A percentile compares a stretch with the other conserved stretches of the same genome.
These are phyloP conservation scores for Lentinula sp. DNA, from an alignment of 768 basidiomycete genomes.

Conservation along the genomic window DNA sequence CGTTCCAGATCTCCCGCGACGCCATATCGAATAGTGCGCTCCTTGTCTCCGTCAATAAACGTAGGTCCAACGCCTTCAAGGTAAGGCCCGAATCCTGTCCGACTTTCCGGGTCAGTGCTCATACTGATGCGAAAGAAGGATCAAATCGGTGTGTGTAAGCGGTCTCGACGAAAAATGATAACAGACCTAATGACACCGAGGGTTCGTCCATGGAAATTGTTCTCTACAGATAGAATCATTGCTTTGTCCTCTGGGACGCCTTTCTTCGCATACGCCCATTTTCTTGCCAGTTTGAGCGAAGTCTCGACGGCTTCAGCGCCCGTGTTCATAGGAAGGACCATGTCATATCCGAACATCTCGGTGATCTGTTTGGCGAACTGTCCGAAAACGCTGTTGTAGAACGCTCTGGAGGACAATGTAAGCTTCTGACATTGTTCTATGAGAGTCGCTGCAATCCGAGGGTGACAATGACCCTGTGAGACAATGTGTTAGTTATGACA, in stretches of 20 bases:
- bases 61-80: constrained; percentile 79
- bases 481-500: neutral
- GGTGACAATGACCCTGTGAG: constrained; percentile 83
- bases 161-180: neutral
- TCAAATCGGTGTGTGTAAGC: constrained; percentile 7
- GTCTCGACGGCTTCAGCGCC: constrained; percentile 99
- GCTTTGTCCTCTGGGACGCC: constrained; percentile 77
- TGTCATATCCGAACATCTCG: constrained; percentile 83
- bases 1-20: constrained; percentile 74
- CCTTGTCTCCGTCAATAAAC: constrained; percentile 48
- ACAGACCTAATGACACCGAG: constrained; percentile 76
- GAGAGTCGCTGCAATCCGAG: constrained; percentile 76
- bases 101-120: constrained; percentile 92
- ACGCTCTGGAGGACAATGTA: constrained; percentile 92
- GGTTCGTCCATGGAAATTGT: constrained; percentile 96
- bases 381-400: constrained; percentile 91
- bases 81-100: constrained; percentile 88
- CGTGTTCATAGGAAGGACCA: constrained; percentile 98
- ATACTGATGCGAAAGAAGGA: constrained; percentile 42
- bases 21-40: constrained; percentile 73
- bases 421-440: constrained; percentile 82
- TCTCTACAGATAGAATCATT: constrained; percentile 76
- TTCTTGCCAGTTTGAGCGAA: constrained; percentile 89
- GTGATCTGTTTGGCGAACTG: constrained; percentile 85
- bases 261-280: constrained; percentile 94